A percentile compares a stretch with the other conserved stretches of the same genome.
These are phyloP conservation scores for Penicillium argentinense DNA, from an alignment of 495 filamentous ascomycete genomes.

Conservation along the genomic window DNA sequence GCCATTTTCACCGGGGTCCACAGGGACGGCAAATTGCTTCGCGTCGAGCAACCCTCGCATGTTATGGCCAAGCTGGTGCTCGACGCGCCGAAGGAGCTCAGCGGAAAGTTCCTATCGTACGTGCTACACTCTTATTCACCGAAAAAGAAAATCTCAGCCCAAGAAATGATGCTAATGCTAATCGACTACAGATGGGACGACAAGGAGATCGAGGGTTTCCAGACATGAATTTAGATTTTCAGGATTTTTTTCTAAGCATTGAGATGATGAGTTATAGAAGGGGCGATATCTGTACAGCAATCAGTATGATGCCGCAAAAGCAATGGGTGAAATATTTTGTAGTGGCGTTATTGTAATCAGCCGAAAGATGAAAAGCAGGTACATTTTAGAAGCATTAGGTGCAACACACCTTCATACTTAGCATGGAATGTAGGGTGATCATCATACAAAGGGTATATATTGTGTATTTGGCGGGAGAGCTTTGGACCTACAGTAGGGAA, in stretches of 20 bases:
- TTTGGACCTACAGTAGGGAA: slow-evolving; percentile 18
- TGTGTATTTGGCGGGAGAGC: slow-evolving; percentile 9
- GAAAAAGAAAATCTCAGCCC: too few species aligned
- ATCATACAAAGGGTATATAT: slow-evolving; percentile 54
- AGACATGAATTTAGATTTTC: slow-evolving; percentile 37
- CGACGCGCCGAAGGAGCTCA: slow-evolving; percentile 62
- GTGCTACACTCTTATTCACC: too few species aligned
- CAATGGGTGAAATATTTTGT: slow-evolving; percentile 20
- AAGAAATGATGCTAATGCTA: too few species aligned
- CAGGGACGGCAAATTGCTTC: slow-evolving; percentile 65
- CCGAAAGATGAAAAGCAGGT: slow-evolving; percentile 95
- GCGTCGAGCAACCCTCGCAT: slow-evolving; percentile 79
- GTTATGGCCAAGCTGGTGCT: slow-evolving; percentile 80
- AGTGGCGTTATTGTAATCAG: slow-evolving; percentile 55
- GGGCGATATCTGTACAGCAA: slow-evolving; percentile 24
- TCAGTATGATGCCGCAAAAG: slow-evolving; percentile 34
- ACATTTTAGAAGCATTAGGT: slow-evolving; percentile 71
- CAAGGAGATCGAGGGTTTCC: slow-evolving; percentile 62
- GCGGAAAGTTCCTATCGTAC: slow-evolving; percentile 73
- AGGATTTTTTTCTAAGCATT: too few species aligned
- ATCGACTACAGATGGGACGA: slow-evolving; percentile 68
- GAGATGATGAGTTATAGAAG: slow-evolving; percentile 7
- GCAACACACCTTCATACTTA: slow-evolving; percentile 74
- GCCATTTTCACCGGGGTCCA: slow-evolving; percentile 70
- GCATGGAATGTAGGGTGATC: slow-evolving; percentile 79